Percentiles rank a stretch among this genome's conserved stretches.
Conservation (phyloP, 2,329 filamentous ascomycete genomes). For the Rhynchosporium agropyri region DNA sequence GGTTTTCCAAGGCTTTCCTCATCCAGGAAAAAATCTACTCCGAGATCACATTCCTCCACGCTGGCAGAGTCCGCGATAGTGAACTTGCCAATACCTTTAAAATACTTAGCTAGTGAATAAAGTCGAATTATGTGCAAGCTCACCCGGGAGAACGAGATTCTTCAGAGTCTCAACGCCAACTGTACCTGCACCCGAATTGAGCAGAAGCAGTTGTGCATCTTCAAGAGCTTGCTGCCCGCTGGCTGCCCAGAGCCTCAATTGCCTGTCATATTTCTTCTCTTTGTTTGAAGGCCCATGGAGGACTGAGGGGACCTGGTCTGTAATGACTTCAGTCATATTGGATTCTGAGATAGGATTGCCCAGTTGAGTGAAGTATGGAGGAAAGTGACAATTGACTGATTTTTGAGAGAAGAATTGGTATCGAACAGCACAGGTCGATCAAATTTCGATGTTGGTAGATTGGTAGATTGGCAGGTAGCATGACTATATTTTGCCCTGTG, state of each 20-base stretch:
- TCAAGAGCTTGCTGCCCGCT: constrained; percentile 89
- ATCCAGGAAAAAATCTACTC: constrained; percentile 96
- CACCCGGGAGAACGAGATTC: constrained; percentile 91
- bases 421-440: too few species aligned
- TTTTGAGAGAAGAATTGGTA: not conserved
- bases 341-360: not conserved
- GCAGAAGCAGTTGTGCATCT: constrained; percentile 83
- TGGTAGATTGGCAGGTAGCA: not conserved
- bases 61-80: constrained; percentile 81
- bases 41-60: constrained; percentile 82
- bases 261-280: constrained; percentile 86
- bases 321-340: constrained; percentile 39
- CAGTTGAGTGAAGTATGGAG: not conserved
- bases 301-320: constrained; percentile 46
- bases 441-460: not conserved
- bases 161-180: constrained; percentile 91
- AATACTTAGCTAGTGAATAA: constrained; percentile 27
- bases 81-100: constrained; percentile 78
- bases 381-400: not conserved
- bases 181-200: constrained; percentile 86
- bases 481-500: not conserved
- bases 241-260: constrained; percentile 93
- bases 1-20: constrained; percentile 74
- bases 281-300: constrained; percentile 60
- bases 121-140: constrained; percentile 22